Percentiles rank a stretch among this genome's conserved stretches.
Conservation (phyloP, 352 stramenopile species). For the Thalassiosira mediterranea region DNA sequence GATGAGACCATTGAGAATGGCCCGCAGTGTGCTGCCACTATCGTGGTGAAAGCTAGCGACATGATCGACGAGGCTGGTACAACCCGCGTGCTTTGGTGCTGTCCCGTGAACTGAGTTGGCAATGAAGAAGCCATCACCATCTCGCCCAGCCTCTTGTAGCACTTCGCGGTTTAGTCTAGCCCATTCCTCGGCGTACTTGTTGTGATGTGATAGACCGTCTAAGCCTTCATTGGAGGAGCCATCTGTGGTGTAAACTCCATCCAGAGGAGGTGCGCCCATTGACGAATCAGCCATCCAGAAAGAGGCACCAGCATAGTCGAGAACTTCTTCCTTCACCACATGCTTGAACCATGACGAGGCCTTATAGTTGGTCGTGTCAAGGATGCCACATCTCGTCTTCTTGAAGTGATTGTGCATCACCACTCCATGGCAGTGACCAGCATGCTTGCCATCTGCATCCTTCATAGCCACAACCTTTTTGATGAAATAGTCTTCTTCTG, state of each 20-base stretch:
- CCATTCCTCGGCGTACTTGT: slow-evolving; percentile 49
- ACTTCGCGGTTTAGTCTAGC: slow-evolving; percentile 45
- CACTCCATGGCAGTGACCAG: not conserved
- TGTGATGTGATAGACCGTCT: slow-evolving; percentile 39
- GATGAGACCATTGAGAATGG: slow-evolving; percentile 47
- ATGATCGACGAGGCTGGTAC: slow-evolving; percentile 34
- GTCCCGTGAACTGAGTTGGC: slow-evolving; percentile 29
- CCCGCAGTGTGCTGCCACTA: slow-evolving; percentile 25
- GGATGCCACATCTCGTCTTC: slow-evolving; percentile 13
- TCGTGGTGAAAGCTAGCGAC: slow-evolving; percentile 30
- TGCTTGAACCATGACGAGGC: slow-evolving; percentile 44
- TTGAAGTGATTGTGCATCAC: slow-evolving; percentile 26
- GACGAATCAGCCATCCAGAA: slow-evolving; percentile 55
- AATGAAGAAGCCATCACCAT: slow-evolving; percentile 55
- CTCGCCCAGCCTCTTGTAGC: slow-evolving; percentile 44
- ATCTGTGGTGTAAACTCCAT: slow-evolving; percentile 26
- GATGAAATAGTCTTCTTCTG: slow-evolving; percentile 34
- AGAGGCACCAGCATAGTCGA: slow-evolving; percentile 32
- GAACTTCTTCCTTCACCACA: slow-evolving; percentile 39
- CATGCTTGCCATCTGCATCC: slow-evolving; percentile 2
- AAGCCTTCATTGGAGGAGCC: not conserved
- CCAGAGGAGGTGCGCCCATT: slow-evolving; percentile 23
- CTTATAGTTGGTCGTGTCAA: slow-evolving; percentile 47
- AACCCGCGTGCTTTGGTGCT: slow-evolving; percentile 34
- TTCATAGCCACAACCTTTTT: slow-evolving; percentile 10